Conservation (phyloP, 2,329 filamentous ascomycete species). For the Xylaria sp. region DNA sequence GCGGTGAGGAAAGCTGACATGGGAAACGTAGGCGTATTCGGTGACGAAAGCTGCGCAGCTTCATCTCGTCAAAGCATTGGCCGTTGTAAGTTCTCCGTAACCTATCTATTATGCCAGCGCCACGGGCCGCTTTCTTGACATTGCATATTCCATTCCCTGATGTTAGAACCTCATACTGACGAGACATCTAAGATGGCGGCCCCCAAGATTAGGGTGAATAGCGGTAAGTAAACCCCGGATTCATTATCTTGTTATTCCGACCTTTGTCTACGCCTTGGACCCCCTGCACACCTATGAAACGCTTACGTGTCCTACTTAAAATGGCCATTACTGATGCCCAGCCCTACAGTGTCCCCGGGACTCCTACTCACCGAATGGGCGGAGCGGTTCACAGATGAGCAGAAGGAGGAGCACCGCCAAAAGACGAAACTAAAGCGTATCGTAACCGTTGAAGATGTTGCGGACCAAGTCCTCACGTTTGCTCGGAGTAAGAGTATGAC, state of each 20-base stretch:
- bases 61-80: constrained; percentile 61
- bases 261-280: not conserved
- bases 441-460: constrained; percentile 62
- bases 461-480: constrained; percentile 57
- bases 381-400: constrained; percentile 61
- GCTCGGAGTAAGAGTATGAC: constrained; percentile 56
- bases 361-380: constrained; percentile 62
- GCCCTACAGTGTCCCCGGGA: constrained; percentile 14
- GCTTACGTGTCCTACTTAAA: not conserved
- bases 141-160: not conserved
- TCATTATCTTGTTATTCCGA: no score
- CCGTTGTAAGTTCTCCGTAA: constrained; percentile 39
- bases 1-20: not conserved
- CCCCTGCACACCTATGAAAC: not conserved
- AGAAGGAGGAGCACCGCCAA: constrained; percentile 58
- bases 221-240: constrained; percentile 43
- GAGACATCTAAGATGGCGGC: constrained; percentile 47
- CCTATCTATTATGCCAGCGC: not conserved
- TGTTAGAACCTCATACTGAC: not conserved
- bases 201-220: constrained; percentile 64
- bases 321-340: not conserved
- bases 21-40: constrained; percentile 64
- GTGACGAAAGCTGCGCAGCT: constrained; percentile 78
- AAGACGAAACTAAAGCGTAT: constrained; percentile 64
- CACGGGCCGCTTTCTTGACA: not conserved